Evolutionary conservation across 208 protist genomes (phyloP), one percentile per base, ranked within the genome.

Genomic region (Sergeia podlipaevii): DNA sequence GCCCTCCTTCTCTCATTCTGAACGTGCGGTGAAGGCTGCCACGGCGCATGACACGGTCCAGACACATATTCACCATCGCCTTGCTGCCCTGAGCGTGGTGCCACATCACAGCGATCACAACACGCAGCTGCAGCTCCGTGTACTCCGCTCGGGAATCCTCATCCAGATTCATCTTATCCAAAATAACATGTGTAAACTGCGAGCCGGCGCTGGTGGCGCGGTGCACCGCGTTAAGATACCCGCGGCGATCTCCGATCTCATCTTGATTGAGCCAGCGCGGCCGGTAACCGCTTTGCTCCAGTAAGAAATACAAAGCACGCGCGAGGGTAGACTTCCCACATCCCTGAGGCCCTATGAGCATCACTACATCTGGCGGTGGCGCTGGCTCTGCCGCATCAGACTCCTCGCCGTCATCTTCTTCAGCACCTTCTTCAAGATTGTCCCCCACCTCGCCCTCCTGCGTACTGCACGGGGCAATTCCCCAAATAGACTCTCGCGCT

Each of bases 201-300:
- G n/a, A n/a, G 47, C 72, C 65, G 6, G 46, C 54, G 11, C 51
- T 33, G 8, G 80, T 53, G 18, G 70, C 70, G 2, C 60, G 68
- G 0, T 53, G 60, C 20, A 91, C 73, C 1, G 83, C 63, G 0
- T 61, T 48, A 45, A 94, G 54, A 68, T 82, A 94, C 17, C 46
- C 61, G 4, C 45, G 41, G 4, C 73, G 67, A 29, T 47, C 67
- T 20, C 79, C 81, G 3, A 78, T 46, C 59, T 94, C 87, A 38
- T 94, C 87, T 53, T 94, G 87, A 58, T 94, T 94, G 11, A 94
- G 33, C 83, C 87, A 94, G 18, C 72, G 68, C 20, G 83, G 82
- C 15, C 62, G 42, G 18, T 69, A 57, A 2, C 75, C 63, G 29
- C 62, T 61, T 52, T 88, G 60, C 70, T 82, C 60, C 24, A 91